phyloP scores from a whole-genome alignment of 2,329 filamentous ascomycete genomes.

The Septoria petroselini region DNA sequence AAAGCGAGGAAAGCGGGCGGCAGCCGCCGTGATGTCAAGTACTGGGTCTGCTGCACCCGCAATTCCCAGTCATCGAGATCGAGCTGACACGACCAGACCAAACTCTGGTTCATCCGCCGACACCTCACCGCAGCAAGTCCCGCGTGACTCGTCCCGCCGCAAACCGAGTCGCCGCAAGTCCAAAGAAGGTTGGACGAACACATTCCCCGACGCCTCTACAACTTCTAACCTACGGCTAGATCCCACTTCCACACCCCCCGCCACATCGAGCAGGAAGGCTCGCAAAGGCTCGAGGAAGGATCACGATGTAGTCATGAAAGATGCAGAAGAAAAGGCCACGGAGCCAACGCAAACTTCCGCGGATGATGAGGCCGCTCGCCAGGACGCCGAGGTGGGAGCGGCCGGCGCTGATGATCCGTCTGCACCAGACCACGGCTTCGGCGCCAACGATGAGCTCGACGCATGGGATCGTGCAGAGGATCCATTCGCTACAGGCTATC shows the following conservation, averaged over 20 bases:
- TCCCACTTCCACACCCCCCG: constrained; percentile 31
- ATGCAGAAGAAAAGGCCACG: constrained; percentile 34
- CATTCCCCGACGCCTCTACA: constrained; percentile 1
- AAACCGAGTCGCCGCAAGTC: constrained; percentile 72
- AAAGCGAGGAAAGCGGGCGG: constrained; percentile 53
- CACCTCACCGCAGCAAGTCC: constrained; percentile 52
- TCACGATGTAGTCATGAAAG: constrained; percentile 38
- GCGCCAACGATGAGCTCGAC: constrained; percentile 55
- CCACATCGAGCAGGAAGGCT: constrained; percentile 32
- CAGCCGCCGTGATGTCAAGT: constrained; percentile 65
- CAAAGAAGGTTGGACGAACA: constrained; percentile 47
- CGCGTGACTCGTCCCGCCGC: constrained; percentile 64
- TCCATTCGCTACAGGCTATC: constrained; percentile 60
- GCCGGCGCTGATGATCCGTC: constrained; percentile 59
- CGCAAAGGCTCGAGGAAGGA: constrained; percentile 36
- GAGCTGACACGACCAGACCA: constrained; percentile 47
- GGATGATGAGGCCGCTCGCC: constrained; percentile 53
- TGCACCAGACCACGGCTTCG: constrained; percentile 31
- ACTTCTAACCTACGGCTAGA: constrained; percentile 17
- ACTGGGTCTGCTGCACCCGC: constrained; percentile 56
- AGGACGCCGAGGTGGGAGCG: constrained; percentile 39
- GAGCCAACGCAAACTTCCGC: constrained; percentile 38
- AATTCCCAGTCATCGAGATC: constrained; percentile 14
- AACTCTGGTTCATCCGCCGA: constrained; percentile 64
- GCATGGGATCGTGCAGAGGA: constrained; percentile 49